Conservation (phyloP, 2,329 filamentous ascomycete species). For the Fusarium sp. region DNA sequence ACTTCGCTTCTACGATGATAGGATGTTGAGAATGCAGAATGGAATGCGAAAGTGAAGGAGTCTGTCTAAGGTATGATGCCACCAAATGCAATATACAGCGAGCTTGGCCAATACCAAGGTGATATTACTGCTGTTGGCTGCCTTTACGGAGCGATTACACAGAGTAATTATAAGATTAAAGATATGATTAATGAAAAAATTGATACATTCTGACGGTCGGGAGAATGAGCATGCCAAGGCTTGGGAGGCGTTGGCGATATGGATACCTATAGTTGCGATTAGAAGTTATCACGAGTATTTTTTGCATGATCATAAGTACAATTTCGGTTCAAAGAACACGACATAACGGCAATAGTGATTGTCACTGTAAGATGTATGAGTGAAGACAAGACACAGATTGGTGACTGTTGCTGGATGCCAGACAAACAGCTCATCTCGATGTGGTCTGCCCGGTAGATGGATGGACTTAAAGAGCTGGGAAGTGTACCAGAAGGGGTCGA, state of each 20-base stretch:
- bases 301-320: background rate
- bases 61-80: background rate
- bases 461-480: background rate
- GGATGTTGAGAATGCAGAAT: background rate
- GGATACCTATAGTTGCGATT: background rate
- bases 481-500: too few relatives aligned
- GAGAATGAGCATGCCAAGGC: background rate
- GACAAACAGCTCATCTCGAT: background rate
- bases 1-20: too few relatives aligned
- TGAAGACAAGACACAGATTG: background rate
- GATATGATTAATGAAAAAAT: background rate
- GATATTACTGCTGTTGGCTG: background rate
- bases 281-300: background rate
- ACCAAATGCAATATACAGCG: background rate
- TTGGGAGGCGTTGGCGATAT: background rate
- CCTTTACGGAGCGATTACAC: too few relatives aligned
- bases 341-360: background rate
- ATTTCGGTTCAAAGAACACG: too few relatives aligned
- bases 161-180: background rate
- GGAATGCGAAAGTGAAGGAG: background rate
- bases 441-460: background rate
- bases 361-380: background rate
- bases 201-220: background rate
- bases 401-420: background rate
- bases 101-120: background rate